Percentiles rank a stretch among this genome's conserved stretches.
Evolutionary conservation across 305 asterid genomes (phyloP).

Genomic region (Vinca major): DNA sequence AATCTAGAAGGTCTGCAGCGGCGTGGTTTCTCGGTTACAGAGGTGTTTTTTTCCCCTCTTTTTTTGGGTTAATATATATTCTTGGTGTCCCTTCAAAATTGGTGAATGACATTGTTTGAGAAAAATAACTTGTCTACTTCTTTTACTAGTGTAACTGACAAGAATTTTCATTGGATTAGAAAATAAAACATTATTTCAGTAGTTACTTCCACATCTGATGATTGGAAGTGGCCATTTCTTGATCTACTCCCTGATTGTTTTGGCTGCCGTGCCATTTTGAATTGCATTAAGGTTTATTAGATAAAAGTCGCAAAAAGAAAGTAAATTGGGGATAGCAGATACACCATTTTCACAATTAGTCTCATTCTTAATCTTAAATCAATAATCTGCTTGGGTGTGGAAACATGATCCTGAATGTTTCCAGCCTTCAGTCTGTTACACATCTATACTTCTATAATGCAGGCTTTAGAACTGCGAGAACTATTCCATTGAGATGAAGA

Average conservation of each 20-base stretch:
- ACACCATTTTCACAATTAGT: not conserved
- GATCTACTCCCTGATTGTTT: not conserved
- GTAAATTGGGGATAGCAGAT: not conserved
- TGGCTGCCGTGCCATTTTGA: not conserved
- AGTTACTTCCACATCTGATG: not conserved
- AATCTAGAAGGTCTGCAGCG: slow-evolving; percentile 90
- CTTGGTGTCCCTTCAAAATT: not conserved
- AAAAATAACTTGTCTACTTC: slow-evolving; percentile 3
- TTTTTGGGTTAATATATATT: not conserved
- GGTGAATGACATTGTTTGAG: not conserved
- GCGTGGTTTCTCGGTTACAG: slow-evolving; percentile 51
- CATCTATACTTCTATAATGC: not conserved
- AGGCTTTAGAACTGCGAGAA: too few relatives aligned
- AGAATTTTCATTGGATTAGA: not conserved
- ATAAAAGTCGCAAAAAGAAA: not conserved
- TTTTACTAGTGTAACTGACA: not conserved
- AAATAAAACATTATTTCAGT: not conserved
- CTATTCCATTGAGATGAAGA: too few relatives aligned
- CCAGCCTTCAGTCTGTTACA: not conserved
- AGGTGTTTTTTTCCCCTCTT: slow-evolving; percentile 43
- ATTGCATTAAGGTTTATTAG: not conserved
- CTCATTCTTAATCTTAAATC: not conserved
- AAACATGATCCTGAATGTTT: not conserved
- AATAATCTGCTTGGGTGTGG: not conserved
- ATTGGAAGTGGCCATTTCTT: not conserved